These are phyloP conservation scores for Candida multigemmis DNA, from an alignment of 805 yeast species.

Conservation along the genomic window DNA sequence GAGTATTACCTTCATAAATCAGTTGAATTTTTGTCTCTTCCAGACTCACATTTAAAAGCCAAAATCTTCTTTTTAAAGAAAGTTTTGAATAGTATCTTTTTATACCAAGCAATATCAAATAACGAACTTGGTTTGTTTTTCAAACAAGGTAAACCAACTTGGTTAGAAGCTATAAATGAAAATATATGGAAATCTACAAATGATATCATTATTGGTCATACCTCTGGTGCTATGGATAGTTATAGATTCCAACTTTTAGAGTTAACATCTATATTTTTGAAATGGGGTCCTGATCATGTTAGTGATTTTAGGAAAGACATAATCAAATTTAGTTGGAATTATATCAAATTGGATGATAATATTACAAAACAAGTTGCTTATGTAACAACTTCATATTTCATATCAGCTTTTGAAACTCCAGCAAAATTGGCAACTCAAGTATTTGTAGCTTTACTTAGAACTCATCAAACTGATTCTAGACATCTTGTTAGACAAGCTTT, in stretches of 20 bases:
- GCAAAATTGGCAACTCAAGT: slow-evolving; percentile 83
- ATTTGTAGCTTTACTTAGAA: slow-evolving; percentile 78
- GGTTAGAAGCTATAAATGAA: slow-evolving; percentile 58
- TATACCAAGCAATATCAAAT: slow-evolving; percentile 46
- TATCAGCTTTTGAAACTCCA: slow-evolving; percentile 82
- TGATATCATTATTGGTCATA: slow-evolving; percentile 40
- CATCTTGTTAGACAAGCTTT: slow-evolving; percentile 79
- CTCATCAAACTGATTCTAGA: slow-evolving; percentile 80
- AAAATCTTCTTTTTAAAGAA: slow-evolving; percentile 48
- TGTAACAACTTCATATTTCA: slow-evolving; percentile 78
- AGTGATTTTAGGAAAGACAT: slow-evolving; percentile 68
- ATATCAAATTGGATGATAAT: slow-evolving; percentile 79
- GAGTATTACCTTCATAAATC: slow-evolving; percentile 43
- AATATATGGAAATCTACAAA: slow-evolving; percentile 67
- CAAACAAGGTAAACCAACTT: slow-evolving; percentile 30
- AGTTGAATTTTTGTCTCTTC: slow-evolving; percentile 38
- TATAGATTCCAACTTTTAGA: slow-evolving; percentile 74
- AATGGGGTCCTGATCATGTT: slow-evolving; percentile 53
- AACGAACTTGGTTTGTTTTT: slow-evolving; percentile 42
- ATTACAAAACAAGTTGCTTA: slow-evolving; percentile 90
- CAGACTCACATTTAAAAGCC: slow-evolving; percentile 38
- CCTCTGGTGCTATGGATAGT: slow-evolving; percentile 64
- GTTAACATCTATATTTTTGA: slow-evolving; percentile 66
- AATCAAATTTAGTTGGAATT: slow-evolving; percentile 91
- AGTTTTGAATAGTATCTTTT: slow-evolving; percentile 56